Evolutionary conservation across 345 rosid genomes (phyloP).

Genomic region (Rhodamnia argentea): DNA sequence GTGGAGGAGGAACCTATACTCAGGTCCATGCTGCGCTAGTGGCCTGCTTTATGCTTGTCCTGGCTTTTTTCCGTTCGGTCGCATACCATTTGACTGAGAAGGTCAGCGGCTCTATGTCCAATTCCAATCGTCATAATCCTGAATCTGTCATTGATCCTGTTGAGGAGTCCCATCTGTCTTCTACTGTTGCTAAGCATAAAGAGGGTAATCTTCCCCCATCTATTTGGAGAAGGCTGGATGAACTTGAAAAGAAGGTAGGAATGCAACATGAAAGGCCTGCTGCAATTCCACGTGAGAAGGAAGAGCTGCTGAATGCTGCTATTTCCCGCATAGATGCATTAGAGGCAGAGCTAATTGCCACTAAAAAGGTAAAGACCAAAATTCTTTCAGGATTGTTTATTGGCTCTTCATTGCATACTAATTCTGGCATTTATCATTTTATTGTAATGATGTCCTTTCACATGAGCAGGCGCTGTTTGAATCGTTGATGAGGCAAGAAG

Average conservation of each 20-base stretch:
- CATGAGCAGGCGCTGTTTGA: constrained; percentile 15
- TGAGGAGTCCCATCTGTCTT: constrained; percentile 16
- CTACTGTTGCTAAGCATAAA: constrained; percentile 22
- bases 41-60: constrained; percentile 18
- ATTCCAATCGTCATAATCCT: constrained; percentile 1
- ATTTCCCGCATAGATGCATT: constrained; percentile 29
- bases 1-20: constrained; percentile 16
- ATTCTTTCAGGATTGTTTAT: background rate
- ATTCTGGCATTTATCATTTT: background rate
- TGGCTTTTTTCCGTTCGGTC: constrained; percentile 22
- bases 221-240: constrained; percentile 15
- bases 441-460: background rate
- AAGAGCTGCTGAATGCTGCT: constrained; percentile 29
- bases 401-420: background rate
- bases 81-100: constrained; percentile 20
- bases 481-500: constrained; percentile 15
- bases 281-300: constrained; percentile 27
- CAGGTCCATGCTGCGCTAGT: constrained; percentile 22
- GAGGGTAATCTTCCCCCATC: constrained; percentile 25
- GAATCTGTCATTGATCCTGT: background rate
- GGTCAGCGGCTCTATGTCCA: background rate
- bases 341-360: constrained; percentile 35
- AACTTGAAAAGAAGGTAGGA: constrained; percentile 33
- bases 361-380: constrained; percentile 22
- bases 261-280: constrained; percentile 20